Conservation (phyloP, 352 stramenopile genomes). For the Pythium guiyangense region DNA sequence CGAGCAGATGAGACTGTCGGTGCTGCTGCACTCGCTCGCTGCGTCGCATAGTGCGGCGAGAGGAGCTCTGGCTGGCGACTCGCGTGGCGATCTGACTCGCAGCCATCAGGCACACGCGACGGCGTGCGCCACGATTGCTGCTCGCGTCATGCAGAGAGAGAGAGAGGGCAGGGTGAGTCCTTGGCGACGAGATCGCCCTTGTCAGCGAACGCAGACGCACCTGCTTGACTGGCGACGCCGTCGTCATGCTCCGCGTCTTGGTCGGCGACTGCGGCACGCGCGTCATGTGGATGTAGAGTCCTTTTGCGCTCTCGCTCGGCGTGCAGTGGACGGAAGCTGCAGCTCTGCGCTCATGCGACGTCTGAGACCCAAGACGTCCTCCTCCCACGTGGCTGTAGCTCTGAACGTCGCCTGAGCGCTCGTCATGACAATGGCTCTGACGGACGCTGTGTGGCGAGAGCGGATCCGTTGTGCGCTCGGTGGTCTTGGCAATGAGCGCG, state of each 20-base stretch:
- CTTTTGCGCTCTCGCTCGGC: background rate
- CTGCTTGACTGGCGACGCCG: conserved; percentile 33
- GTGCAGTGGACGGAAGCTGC: background rate
- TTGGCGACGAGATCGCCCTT: too few relatives aligned
- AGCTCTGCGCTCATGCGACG: background rate
- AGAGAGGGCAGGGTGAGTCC: background rate
- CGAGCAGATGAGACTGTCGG: too few relatives aligned
- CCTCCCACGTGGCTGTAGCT: background rate
- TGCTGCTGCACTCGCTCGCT: too few relatives aligned
- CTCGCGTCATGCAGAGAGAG: background rate
- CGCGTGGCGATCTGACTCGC: background rate
- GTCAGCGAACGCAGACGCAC: background rate
- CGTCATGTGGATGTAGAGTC: conserved; percentile 26
- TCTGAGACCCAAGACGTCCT: background rate
- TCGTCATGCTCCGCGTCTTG: conserved; percentile 33
- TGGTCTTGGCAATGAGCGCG: conserved; percentile 21
- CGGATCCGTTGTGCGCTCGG: background rate
- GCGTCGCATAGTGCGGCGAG: background rate
- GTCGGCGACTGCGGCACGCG: conserved; percentile 21
- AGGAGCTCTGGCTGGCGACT: background rate
- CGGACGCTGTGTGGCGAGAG: background rate
- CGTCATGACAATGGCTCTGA: too few relatives aligned
- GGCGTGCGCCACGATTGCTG: conserved; percentile 10
- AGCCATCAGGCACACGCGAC: background rate
- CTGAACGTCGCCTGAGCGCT: background rate